phyloP scores from a whole-genome alignment of 129 eudicot species.

The Lactuca sativa region DNA sequence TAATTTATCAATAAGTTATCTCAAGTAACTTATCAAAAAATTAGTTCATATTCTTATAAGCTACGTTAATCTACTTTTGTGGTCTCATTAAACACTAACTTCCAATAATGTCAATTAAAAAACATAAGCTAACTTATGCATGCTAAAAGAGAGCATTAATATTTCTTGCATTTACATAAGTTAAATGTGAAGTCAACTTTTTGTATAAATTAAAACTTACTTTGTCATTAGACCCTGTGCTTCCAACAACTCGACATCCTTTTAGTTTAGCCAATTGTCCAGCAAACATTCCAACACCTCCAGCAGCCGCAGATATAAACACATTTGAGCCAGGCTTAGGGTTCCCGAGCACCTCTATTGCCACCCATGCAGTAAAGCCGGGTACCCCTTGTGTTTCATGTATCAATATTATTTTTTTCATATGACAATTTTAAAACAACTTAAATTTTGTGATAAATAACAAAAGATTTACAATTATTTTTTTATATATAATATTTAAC shows the following conservation, averaged over 20 bases:
- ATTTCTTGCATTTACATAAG: too few species aligned
- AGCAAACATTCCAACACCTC: constrained; percentile 50
- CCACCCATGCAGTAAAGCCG: constrained; percentile 57
- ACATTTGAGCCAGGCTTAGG: constrained; percentile 43
- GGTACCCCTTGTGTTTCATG: constrained; percentile 35
- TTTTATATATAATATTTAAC: not conserved
- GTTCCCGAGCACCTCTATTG: constrained; percentile 38
- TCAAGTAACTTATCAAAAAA: too few species aligned
- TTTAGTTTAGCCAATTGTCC: constrained; percentile 53
- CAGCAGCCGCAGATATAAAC: constrained; percentile 49
- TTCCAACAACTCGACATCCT: constrained; percentile 51
- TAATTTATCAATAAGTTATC: too few species aligned
- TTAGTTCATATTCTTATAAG: too few species aligned
- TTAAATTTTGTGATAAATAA: not conserved
- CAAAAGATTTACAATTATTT: not conserved
- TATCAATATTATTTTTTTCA: not conserved
- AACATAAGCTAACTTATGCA: too few species aligned
- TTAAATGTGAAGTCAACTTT: not conserved
- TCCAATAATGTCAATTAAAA: too few species aligned
- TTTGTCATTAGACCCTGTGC: constrained; percentile 50
- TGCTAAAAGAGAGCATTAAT: too few species aligned
- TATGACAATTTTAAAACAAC: not conserved
- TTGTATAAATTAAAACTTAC: not conserved
- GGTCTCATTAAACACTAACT: too few species aligned
- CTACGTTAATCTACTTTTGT: too few species aligned